Conservation (phyloP, 2,329 filamentous ascomycete species). For the Colletotrichum incanum region DNA sequence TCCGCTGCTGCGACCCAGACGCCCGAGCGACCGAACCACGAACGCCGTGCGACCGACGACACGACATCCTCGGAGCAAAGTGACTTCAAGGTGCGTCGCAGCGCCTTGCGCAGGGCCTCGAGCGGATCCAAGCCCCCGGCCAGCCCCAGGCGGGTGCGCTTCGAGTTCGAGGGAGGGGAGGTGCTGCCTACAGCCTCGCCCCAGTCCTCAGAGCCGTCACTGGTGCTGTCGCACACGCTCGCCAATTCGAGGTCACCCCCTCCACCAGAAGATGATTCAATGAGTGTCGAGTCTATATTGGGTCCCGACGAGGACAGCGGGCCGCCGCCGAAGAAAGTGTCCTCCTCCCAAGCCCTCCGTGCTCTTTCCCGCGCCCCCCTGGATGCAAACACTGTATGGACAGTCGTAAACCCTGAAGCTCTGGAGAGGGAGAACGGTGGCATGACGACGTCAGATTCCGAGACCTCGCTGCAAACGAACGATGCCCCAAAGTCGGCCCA, state of each 20-base stretch:
- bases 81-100: slow-evolving; percentile 65
- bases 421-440: slow-evolving; percentile 37
- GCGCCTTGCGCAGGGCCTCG: slow-evolving; percentile 71
- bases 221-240: slow-evolving; percentile 47
- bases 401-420: slow-evolving; percentile 57
- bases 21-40: slow-evolving; percentile 52
- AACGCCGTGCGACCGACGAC: slow-evolving; percentile 62
- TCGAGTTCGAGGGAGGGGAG: slow-evolving; percentile 73
- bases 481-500: neutral
- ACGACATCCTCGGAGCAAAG: slow-evolving; percentile 69
- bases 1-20: slow-evolving; percentile 40
- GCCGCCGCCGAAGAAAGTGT: slow-evolving; percentile 67
- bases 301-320: slow-evolving; percentile 58
- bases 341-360: slow-evolving; percentile 69
- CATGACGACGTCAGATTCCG: slow-evolving; percentile 35
- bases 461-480: slow-evolving; percentile 33
- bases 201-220: slow-evolving; percentile 55
- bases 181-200: slow-evolving; percentile 74
- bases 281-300: slow-evolving; percentile 52
- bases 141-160: slow-evolving; percentile 75
- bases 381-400: slow-evolving; percentile 69
- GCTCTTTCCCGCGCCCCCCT: slow-evolving; percentile 66
- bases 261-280: slow-evolving; percentile 48
- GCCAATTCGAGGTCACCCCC: slow-evolving; percentile 46
- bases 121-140: slow-evolving; percentile 63